Percentiles rank a stretch among this genome's conserved stretches.
Conservation (phyloP, 495 filamentous ascomycete genomes). For the Letharia columbiana region DNA sequence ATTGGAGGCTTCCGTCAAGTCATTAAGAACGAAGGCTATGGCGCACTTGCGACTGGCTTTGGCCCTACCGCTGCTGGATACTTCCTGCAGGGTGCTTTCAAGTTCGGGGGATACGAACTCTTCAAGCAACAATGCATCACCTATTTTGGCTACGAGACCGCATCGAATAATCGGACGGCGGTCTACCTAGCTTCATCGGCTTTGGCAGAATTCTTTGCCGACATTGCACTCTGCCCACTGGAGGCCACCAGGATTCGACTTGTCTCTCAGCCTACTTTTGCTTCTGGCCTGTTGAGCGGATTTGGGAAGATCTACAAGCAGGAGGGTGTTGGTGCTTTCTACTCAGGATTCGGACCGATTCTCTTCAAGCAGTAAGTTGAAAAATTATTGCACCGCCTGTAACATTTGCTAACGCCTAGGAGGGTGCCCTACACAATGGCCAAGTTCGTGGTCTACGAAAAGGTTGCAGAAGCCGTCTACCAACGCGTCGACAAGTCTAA, state of each 20-base stretch:
- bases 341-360: conserved; percentile 89
- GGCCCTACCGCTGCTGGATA: conserved; percentile 85
- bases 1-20: conserved; percentile 82
- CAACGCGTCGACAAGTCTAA: conserved; percentile 62
- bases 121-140: conserved; percentile 94
- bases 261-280: conserved; percentile 82
- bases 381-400: background rate
- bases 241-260: conserved; percentile 94
- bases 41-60: conserved; percentile 78
- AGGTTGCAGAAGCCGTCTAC: conserved; percentile 79
- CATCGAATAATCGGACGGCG: conserved; percentile 75
- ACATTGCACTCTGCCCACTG: conserved; percentile 87
- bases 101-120: conserved; percentile 92
- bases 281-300: conserved; percentile 69
- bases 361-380: conserved; percentile 86
- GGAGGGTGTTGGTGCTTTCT: conserved; percentile 85
- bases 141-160: conserved; percentile 66
- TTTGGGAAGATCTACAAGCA: conserved; percentile 78
- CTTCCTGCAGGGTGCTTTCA: conserved; percentile 92
- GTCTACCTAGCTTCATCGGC: conserved; percentile 84
- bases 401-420: conserved; percentile 9
- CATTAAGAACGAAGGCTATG: conserved; percentile 73
- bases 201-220: conserved; percentile 84
- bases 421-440: conserved; percentile 98
- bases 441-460: conserved; percentile 99